Base-by-base conservation (phyloP, 1,284 basidiomycete genomes). In the Leccinum colubrinum region DNA sequence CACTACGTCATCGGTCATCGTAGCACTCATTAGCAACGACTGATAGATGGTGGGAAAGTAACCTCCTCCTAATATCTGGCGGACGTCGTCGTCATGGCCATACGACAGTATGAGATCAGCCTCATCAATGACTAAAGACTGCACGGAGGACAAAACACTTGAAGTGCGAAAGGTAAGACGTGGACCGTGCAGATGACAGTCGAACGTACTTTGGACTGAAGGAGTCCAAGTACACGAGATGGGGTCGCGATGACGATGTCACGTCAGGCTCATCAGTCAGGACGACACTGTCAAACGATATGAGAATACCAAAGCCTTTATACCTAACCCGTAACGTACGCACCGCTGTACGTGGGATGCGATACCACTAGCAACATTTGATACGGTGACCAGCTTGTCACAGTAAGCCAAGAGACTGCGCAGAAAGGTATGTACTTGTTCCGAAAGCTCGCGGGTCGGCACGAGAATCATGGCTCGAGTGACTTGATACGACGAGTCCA, bases 31-130 rank as follows among this genome's bases (percentile, higher is more conserved):
- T 55, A 99, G 80, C 76, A 97, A 97, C 7, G 93, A 94, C 75
- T 99, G 97, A 69, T 92, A 94, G 52, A 97, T 84, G 70, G 90
- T 92, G 12, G 97, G 95, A 4, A 99, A 82, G 69, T 85, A 88
- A 1, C 80, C 79, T 20, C 90, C 91, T 58, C 82, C 83, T 66
- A 98, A 87, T 55, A 99, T 92, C 61, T 91, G 84, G 46, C 88
- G 87, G 27, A 30, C 27, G 27, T 30, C 27, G 27, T 30, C 27
- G 27, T 30, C 27, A 30, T 30, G 27, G 5, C 97, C 97, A 74
- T 99, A 99, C 0, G 96, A 98, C 8, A 99, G 83, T 60, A 99
- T 93, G 30, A 99, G 85, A 74, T 99, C 97, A 11, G 97, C 97
- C 78, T 99, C 97, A 75, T 99, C 97, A 63, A 99, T 95, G 20